Evolutionary conservation across 1,284 basidiomycete species (phyloP).

Genomic region (Cystobasidiaceae sp.): DNA sequence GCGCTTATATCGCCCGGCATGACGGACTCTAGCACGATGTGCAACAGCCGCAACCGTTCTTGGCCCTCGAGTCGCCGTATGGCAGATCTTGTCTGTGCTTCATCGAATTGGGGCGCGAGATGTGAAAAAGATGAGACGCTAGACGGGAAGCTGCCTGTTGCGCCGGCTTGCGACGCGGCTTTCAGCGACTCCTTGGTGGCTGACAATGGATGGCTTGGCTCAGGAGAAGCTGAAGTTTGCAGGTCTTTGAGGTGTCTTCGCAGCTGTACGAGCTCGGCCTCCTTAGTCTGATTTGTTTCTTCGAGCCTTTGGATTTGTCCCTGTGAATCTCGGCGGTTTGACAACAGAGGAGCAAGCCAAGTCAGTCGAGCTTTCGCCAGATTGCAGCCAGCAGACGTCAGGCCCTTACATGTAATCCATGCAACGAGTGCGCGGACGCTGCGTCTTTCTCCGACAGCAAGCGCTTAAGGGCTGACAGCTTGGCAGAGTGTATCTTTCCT

Average conservation of each 20-base stretch:
- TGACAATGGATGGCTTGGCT: too few relatives aligned
- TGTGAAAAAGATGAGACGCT: background rate
- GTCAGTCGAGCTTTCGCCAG: too few relatives aligned
- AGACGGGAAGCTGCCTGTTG: background rate
- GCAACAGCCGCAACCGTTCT: background rate
- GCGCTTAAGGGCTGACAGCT: background rate
- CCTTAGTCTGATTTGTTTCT: background rate
- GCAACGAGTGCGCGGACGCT: background rate
- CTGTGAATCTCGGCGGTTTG: too few relatives aligned
- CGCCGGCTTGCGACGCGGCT: background rate
- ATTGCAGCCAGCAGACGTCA: too few relatives aligned
- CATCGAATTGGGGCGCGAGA: background rate
- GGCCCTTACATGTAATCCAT: background rate
- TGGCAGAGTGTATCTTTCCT: background rate
- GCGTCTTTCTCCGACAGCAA: background rate
- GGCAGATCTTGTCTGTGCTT: background rate
- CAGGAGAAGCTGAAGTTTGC: too few relatives aligned
- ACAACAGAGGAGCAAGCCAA: too few relatives aligned
- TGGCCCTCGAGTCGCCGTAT: background rate
- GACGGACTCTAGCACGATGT: background rate
- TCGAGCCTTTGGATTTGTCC: background rate
- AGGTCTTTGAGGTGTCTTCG: too few relatives aligned
- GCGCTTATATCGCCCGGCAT: conserved; percentile 36
- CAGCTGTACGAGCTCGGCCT: background rate
- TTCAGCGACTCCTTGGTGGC: too few relatives aligned